Conservation (phyloP, 116 monocot species). For the Dioscorea cayenensis region DNA sequence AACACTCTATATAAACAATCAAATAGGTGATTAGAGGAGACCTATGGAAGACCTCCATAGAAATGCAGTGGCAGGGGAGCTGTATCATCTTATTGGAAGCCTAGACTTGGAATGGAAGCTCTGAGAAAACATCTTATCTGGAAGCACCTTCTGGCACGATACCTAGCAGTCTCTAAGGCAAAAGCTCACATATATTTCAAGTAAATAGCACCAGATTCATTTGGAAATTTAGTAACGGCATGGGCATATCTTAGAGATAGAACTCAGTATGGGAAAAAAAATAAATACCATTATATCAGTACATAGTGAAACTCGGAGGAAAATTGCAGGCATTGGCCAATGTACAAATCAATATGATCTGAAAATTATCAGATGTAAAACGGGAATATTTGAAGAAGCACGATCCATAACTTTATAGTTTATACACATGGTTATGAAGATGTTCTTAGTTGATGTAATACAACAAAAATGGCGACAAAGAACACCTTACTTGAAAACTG, state of each 20-base stretch:
- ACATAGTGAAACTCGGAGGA: background rate
- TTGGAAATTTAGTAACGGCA: constrained; percentile 1
- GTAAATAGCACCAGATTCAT: constrained; percentile 12
- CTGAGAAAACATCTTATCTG: no score
- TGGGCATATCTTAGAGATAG: background rate
- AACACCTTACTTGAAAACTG: background rate
- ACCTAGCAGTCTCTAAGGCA: no score
- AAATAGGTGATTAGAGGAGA: background rate
- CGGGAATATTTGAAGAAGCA: background rate
- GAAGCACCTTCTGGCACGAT: no score
- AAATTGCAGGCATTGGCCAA: background rate
- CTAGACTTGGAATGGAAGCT: constrained; percentile 30
- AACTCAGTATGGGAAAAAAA: background rate
- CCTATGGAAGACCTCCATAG: background rate
- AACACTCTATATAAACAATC: background rate
- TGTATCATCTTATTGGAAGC: constrained; percentile 63
- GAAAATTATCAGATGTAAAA: no score
- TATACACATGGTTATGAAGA: background rate
- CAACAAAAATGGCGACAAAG: background rate
- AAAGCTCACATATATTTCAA: no score
- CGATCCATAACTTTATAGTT: background rate
- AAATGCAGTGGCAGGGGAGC: constrained; percentile 26
- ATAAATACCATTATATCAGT: background rate
- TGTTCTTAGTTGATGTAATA: background rate
- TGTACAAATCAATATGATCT: no score